Conservation (phyloP, 306 rosid genomes). For the Acmispon strigosus region DNA sequence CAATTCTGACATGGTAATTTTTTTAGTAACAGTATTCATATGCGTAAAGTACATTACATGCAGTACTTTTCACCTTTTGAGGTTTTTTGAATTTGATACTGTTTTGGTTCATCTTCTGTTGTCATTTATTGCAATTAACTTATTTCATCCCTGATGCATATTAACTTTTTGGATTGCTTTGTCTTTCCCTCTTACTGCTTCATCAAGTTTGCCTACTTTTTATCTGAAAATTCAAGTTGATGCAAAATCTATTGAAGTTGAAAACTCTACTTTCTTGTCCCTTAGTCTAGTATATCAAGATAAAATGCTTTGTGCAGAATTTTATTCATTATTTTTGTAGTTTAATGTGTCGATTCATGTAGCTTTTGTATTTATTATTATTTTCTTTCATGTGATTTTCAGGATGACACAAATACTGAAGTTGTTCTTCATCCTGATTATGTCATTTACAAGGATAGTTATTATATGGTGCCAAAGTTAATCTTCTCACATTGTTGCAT, state of each 20-base stretch:
- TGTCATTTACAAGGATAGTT: slow-evolving; percentile 58
- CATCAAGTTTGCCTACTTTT: background rate
- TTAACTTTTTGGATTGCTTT: background rate
- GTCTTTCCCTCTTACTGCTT: background rate
- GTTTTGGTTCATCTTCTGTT: background rate
- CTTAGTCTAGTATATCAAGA: background rate
- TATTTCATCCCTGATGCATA: background rate
- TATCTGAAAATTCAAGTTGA: background rate
- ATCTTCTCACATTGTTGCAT: slow-evolving; percentile 56
- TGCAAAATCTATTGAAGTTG: background rate
- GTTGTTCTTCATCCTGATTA: slow-evolving; percentile 84
- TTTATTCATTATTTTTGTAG: background rate
- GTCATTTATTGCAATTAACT: background rate
- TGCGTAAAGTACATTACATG: background rate
- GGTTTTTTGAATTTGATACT: background rate
- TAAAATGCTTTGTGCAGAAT: background rate
- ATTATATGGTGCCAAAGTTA: slow-evolving; percentile 47
- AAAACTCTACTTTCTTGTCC: background rate
- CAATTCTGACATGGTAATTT: slow-evolving; percentile 49
- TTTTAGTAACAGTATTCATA: background rate
- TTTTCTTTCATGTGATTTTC: slow-evolving; percentile 32
- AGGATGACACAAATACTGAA: slow-evolving; percentile 52
- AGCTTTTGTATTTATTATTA: slow-evolving; percentile 14
- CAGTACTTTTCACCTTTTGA: background rate
- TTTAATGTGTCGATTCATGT: slow-evolving; percentile 5